A percentile compares a stretch with the other conserved stretches of the same genome.
These are phyloP conservation scores for Leccinum variicolor DNA, from an alignment of 768 basidiomycete genomes.

Conservation along the genomic window DNA sequence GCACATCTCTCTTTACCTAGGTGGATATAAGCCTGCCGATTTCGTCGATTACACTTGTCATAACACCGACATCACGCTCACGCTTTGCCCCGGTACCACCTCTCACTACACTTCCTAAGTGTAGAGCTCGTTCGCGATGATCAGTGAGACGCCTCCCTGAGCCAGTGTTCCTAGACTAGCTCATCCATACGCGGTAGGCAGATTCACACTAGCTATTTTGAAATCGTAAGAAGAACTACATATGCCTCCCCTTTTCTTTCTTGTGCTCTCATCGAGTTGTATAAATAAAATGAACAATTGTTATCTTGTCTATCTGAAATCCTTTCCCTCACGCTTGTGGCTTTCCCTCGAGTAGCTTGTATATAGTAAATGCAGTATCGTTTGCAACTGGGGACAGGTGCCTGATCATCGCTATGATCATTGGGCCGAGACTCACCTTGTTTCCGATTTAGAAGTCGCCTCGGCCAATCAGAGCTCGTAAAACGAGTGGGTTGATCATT, in stretches of 20 bases:
- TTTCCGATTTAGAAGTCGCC: background rate
- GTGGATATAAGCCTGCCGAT: constrained; percentile 19
- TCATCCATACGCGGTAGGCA: background rate
- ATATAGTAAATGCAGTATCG: background rate
- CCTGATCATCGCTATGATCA: background rate
- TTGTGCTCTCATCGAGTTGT: background rate
- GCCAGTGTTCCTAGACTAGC: background rate
- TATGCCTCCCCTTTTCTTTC: background rate
- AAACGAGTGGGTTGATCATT: background rate
- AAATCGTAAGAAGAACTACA: background rate
- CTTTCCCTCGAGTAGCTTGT: background rate
- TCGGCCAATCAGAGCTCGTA: background rate
- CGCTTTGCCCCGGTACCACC: constrained; percentile 23
- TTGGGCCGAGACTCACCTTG: background rate
- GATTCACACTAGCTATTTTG: background rate
- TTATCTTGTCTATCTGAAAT: background rate
- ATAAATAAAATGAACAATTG: background rate
- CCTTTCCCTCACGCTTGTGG: background rate
- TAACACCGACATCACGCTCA: constrained; percentile 27
- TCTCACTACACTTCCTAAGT: background rate
- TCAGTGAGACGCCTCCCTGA: background rate
- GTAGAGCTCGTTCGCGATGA: background rate
- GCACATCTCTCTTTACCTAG: background rate
- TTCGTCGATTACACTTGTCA: constrained; percentile 28
- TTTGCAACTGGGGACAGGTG: background rate